phyloP scores from a whole-genome alignment of 164 flowering plant genomes.

The Vitis vinifera region DNA sequence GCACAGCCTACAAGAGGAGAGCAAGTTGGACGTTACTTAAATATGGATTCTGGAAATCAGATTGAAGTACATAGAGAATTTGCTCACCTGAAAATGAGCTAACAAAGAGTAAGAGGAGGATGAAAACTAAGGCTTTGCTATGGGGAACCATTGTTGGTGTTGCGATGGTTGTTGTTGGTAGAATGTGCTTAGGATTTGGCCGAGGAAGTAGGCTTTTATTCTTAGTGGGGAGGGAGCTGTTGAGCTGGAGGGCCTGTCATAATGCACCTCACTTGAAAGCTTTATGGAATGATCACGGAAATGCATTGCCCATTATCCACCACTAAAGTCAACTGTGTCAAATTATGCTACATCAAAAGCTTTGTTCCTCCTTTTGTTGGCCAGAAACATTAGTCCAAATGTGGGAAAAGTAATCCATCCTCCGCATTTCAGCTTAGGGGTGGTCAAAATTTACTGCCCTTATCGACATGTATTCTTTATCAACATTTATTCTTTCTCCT shows the following conservation, averaged over 20 bases:
- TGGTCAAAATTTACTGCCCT: background rate
- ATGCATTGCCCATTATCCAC: slow-evolving; percentile 1
- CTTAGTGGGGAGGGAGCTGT: slow-evolving; percentile 3
- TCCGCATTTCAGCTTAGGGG: background rate
- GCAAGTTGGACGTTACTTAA: background rate
- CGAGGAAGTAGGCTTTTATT: slow-evolving; percentile 6
- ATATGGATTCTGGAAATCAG: background rate
- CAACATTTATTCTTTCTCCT: background rate
- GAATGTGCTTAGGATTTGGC: background rate
- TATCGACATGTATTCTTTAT: background rate
- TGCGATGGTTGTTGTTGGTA: background rate
- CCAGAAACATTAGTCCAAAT: background rate
- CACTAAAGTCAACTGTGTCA: slow-evolving; percentile 9
- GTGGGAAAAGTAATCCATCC: background rate
- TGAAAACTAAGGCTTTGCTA: slow-evolving; percentile 6
- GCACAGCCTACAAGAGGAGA: slow-evolving; percentile 2
- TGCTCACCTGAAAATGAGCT: slow-evolving; percentile 2
- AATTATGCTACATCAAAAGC: background rate
- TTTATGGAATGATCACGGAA: slow-evolving; percentile 9
- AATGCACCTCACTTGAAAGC: slow-evolving; percentile 10
- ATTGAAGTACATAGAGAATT: background rate
- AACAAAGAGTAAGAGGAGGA: slow-evolving; percentile 1
- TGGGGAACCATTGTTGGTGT: background rate
- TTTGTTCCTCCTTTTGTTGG: background rate
- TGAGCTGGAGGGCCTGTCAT: slow-evolving; percentile 11